Evolutionary conservation across 2,329 filamentous ascomycete species (phyloP).

Genomic region (Pseudocercospora crystallina): DNA sequence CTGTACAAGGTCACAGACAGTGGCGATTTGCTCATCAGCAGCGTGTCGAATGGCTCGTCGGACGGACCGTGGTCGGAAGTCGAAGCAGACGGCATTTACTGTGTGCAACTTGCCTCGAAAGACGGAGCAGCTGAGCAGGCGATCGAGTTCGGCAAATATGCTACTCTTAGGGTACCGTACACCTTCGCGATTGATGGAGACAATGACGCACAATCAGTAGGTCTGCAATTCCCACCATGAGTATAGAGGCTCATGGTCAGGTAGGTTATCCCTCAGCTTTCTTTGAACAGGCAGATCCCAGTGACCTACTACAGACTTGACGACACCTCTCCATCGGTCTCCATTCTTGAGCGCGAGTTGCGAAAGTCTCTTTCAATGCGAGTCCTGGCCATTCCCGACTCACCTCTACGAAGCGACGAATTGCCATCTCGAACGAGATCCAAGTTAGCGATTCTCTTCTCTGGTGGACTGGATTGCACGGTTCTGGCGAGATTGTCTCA

Average conservation of each 20-base stretch:
- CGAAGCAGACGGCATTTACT: conserved; percentile 78
- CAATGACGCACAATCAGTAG: conserved; percentile 23
- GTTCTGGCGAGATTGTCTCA: conserved; percentile 78
- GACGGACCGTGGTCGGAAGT: conserved; percentile 70
- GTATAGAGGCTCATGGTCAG: conserved; percentile 31
- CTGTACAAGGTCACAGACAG: conserved; percentile 55
- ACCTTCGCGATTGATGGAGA: conserved; percentile 6
- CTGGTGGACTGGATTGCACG: conserved; percentile 90
- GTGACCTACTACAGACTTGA: conserved; percentile 13
- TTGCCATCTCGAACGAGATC: conserved; percentile 33
- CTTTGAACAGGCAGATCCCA: conserved; percentile 27
- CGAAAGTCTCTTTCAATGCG: conserved; percentile 28
- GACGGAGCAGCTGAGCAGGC: not conserved
- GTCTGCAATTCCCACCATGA: conserved; percentile 15
- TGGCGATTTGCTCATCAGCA: conserved; percentile 64
- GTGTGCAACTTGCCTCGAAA: conserved; percentile 43
- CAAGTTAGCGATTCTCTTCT: conserved; percentile 80
- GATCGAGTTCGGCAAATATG: not conserved
- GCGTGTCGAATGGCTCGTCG: conserved; percentile 60
- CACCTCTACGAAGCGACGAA: conserved; percentile 9
- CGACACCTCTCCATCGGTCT: conserved; percentile 25
- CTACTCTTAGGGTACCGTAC: conserved; percentile 23
- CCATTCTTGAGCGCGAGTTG: conserved; percentile 25
- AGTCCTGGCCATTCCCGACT: conserved; percentile 63
- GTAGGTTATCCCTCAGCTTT: conserved; percentile 36